Percentiles rank a stretch among this genome's conserved stretches.
Evolutionary conservation across 371 early-diverging fungal species (phyloP).

Genomic region (Rhizopus stolonifer): DNA sequence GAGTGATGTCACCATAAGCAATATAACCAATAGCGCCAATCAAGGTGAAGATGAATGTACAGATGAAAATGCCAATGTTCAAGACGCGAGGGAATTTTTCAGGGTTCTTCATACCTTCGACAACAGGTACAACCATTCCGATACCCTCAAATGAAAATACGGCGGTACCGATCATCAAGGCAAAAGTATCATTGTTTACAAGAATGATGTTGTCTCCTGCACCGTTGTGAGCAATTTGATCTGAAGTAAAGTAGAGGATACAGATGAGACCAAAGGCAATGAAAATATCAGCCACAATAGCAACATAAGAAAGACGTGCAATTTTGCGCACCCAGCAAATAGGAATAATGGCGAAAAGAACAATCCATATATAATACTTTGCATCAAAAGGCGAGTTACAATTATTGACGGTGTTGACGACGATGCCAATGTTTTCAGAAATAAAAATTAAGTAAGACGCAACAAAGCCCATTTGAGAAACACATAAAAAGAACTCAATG

Average conservation of each 20-base stretch:
- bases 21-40: slow-evolving; percentile 75
- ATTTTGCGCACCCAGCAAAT: slow-evolving; percentile 78
- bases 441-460: slow-evolving; percentile 85
- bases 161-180: slow-evolving; percentile 81
- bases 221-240: slow-evolving; percentile 57
- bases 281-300: slow-evolving; percentile 78
- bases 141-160: slow-evolving; percentile 89
- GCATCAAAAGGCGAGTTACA: slow-evolving; percentile 52
- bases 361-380: slow-evolving; percentile 67
- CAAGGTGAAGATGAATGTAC: slow-evolving; percentile 60
- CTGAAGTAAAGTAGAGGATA: slow-evolving; percentile 64
- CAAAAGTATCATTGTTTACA: slow-evolving; percentile 56
- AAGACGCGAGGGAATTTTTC: slow-evolving; percentile 64
- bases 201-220: slow-evolving; percentile 46
- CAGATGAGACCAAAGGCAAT: slow-evolving; percentile 76
- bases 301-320: slow-evolving; percentile 68
- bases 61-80: slow-evolving; percentile 55
- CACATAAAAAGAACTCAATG: slow-evolving; percentile 66
- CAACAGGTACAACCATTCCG: slow-evolving; percentile 48
- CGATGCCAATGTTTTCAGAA: slow-evolving; percentile 73
- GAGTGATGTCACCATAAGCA: slow-evolving; percentile 68
- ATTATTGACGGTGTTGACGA: slow-evolving; percentile 59
- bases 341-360: slow-evolving; percentile 71
- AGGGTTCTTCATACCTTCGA: slow-evolving; percentile 63
- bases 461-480: slow-evolving; percentile 82